These are phyloP conservation scores for Mycena latifolia DNA, from an alignment of 768 basidiomycete genomes.

Conservation along the genomic window DNA sequence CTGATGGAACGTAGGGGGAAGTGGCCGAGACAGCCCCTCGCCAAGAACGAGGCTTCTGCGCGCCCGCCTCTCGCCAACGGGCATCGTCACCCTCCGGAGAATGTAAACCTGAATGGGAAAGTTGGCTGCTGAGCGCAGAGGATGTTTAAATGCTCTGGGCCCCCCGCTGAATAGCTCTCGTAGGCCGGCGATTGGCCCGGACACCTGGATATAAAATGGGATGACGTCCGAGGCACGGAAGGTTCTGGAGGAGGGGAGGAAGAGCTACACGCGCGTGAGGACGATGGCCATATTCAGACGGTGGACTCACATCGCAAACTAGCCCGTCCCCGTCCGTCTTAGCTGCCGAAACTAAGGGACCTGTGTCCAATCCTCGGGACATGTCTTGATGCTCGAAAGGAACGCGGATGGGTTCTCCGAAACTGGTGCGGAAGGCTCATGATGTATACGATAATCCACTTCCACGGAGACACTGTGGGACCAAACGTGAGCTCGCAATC, in stretches of 20 bases:
- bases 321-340: background rate
- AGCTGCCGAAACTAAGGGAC: background rate
- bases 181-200: background rate
- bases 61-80: constrained; percentile 2
- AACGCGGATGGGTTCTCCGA: background rate
- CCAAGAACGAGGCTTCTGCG: constrained; percentile 4
- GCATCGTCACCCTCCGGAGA: constrained; percentile 1
- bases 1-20: background rate
- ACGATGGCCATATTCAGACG: background rate
- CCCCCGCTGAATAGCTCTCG: background rate
- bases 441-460: background rate
- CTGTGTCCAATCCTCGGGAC: background rate
- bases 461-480: background rate
- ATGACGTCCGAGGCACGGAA: background rate
- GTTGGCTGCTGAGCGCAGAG: background rate
- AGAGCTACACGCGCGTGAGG: background rate
- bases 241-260: background rate
- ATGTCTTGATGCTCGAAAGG: background rate
- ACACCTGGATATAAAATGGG: background rate
- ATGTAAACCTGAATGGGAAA: background rate
- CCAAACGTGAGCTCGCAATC: background rate
- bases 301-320: background rate
- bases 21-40: background rate
- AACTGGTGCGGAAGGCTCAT: background rate
- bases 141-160: background rate